These are phyloP conservation scores for Suillus bovinus DNA, from an alignment of 768 basidiomycete species.

Conservation along the genomic window DNA sequence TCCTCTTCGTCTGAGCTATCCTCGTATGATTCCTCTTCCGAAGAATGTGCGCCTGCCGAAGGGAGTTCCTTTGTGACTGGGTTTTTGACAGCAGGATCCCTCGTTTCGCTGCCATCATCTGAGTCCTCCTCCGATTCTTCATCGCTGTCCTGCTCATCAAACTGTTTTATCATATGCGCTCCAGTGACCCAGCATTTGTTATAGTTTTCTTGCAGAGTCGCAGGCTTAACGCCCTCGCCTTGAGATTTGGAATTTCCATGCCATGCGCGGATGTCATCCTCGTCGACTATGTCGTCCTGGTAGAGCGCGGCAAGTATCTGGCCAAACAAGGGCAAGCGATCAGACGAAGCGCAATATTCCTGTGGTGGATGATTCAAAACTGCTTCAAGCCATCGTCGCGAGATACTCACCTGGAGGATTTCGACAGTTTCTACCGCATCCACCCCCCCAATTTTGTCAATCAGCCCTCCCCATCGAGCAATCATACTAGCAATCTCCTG, in stretches of 20 bases:
- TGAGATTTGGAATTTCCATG: conserved; percentile 57
- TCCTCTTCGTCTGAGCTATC: conserved; percentile 20
- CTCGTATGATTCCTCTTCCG: conserved; percentile 23
- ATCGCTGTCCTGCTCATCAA: conserved; percentile 73
- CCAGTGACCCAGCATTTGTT: conserved; percentile 71
- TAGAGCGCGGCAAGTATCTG: conserved; percentile 85
- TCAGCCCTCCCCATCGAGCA: conserved; percentile 79
- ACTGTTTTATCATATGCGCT: conserved; percentile 76
- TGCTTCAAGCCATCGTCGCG: background rate
- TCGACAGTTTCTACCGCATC: conserved; percentile 81
- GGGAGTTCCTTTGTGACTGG: background rate
- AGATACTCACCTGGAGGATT: conserved; percentile 65
- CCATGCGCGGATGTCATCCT: conserved; percentile 90
- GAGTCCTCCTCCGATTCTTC: conserved; percentile 37
- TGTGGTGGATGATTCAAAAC: conserved; percentile 25
- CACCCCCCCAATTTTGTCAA: conserved; percentile 78
- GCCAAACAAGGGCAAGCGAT: conserved; percentile 73
- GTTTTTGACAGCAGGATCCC: conserved; percentile 5
- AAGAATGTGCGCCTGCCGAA: background rate
- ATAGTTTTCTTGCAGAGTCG: conserved; percentile 51
- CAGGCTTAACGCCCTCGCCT: conserved; percentile 47
- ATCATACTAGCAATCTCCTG: conserved; percentile 64
- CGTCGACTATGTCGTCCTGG: conserved; percentile 89
- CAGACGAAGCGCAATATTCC: conserved; percentile 66
- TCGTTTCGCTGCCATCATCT: conserved; percentile 23